Percentiles rank a stretch among this genome's conserved stretches.
phyloP scores from a whole-genome alignment of 306 rosid species.

The Malus orientalis region DNA sequence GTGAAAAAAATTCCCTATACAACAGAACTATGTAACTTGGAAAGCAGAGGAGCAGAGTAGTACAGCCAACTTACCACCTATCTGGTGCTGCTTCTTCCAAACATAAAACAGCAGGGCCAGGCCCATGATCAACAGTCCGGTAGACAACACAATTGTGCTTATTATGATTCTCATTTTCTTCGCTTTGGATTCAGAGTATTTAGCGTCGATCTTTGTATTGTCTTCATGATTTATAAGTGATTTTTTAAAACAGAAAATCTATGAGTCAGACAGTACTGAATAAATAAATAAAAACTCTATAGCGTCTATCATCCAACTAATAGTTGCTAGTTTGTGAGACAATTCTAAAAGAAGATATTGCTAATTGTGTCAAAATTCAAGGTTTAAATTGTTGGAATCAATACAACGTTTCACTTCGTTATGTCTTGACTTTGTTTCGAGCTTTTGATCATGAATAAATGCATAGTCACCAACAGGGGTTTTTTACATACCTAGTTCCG shows the following conservation, averaged over 20 bases:
- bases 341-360: background rate
- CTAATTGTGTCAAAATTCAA: background rate
- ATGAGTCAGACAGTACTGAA: background rate
- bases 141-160: background rate
- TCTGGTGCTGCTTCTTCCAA: background rate
- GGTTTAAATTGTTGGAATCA: background rate
- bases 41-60: background rate
- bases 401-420: background rate
- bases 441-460: background rate
- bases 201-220: background rate
- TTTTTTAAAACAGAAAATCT: background rate
- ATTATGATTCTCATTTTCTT: background rate
- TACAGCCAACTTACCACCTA: background rate
- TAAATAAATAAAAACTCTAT: no score
- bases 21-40: background rate
- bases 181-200: background rate
- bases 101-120: background rate
- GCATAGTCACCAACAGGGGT: background rate
- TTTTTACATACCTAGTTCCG: background rate
- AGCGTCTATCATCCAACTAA: background rate
- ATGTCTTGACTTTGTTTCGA: background rate
- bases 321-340: background rate
- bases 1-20: no score
- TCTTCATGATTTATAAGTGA: background rate
- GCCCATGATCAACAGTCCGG: background rate